Evolutionary conservation across 805 yeast genomes (phyloP), one percentile per base, ranked within the genome.

Genomic region (Ogataea pilisensis): DNA sequence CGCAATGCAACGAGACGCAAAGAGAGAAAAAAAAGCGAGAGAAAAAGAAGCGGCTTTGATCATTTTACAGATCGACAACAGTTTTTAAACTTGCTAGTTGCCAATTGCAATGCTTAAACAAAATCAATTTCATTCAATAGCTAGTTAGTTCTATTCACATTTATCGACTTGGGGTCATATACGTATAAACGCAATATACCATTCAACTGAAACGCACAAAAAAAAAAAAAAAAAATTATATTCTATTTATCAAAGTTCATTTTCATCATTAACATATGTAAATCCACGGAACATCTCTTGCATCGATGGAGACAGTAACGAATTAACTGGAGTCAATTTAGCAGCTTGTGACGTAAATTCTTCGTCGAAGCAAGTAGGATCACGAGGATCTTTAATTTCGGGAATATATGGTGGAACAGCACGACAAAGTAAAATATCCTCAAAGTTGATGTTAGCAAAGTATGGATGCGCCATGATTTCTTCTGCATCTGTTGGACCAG

Each of bases 281-380:
- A 93, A 93, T 3, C 99, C 99, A 54, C 98, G 80, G 76, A 93
- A 93, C 68, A 88, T 95, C 56, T 93, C 97, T 71, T 93, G 99
- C 79, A 85, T 83, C 21, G 82, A 78, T 2, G 93, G 78, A 12
- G 93, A 83, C 55, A 93, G 71, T 6, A 85, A 81, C 24, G 95
- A 83, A 45, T 88, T 91, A 36, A 93, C 90, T 2, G 99, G 99
- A 1, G 99, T 93, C 63, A 91, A 73, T 37, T 95, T 82, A 27
- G 98, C 96, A 27, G 93, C 84, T 57, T 93, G 97, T 0, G 89
- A 78, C 0, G 99, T 93, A 60, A 93, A 93, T 61, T 89, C 96
- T 54, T 82, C 85, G 65, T 93, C 99, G 59, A 93, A 93, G 68
- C 88, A 88, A 3, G 93, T 77, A 34, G 90, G 89, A 63, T 90